Evolutionary conservation across 371 early-diverging fungal species (phyloP).

Genomic region (Rhizopus stolonifer): DNA sequence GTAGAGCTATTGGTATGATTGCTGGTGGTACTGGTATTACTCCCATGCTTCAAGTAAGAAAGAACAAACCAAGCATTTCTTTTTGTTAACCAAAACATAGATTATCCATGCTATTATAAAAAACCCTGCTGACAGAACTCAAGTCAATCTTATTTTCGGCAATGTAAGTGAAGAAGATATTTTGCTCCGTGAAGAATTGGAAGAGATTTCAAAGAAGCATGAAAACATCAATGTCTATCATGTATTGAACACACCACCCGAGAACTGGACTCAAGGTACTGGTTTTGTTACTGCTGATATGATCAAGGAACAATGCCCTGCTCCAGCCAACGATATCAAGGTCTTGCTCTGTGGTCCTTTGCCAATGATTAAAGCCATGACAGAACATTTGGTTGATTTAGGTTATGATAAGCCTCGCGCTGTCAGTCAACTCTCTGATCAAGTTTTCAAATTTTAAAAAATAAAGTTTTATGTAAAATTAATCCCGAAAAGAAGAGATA

Average conservation of each 20-base stretch:
- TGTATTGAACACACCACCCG: constrained; percentile 82
- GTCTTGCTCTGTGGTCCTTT: constrained; percentile 94
- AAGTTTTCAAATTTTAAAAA: constrained; percentile 32
- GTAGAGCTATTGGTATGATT: constrained; percentile 85
- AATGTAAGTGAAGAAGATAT: constrained; percentile 92
- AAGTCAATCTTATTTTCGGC: constrained; percentile 85
- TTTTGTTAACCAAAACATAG: no score
- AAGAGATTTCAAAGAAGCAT: constrained; percentile 71
- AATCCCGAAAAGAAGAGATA: no score
- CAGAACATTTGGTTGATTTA: constrained; percentile 60
- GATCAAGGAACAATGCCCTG: constrained; percentile 75
- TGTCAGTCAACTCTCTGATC: constrained; percentile 83
- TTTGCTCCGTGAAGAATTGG: constrained; percentile 82
- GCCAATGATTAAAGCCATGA: constrained; percentile 92
- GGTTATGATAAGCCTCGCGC: constrained; percentile 78
- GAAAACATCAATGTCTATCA: constrained; percentile 84
- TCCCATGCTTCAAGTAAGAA: constrained; percentile 74
- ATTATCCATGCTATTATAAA: constrained; percentile 80
- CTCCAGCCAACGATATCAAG: constrained; percentile 80
- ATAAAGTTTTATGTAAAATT: no score
- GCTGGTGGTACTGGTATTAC: constrained; percentile 94
- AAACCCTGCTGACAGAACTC: constrained; percentile 85
- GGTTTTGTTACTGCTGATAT: constrained; percentile 88
- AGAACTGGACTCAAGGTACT: constrained; percentile 80
- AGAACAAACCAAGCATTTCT: no score